phyloP scores from a whole-genome alignment of 164 flowering plant species.

The Umbilicus rupestris region DNA sequence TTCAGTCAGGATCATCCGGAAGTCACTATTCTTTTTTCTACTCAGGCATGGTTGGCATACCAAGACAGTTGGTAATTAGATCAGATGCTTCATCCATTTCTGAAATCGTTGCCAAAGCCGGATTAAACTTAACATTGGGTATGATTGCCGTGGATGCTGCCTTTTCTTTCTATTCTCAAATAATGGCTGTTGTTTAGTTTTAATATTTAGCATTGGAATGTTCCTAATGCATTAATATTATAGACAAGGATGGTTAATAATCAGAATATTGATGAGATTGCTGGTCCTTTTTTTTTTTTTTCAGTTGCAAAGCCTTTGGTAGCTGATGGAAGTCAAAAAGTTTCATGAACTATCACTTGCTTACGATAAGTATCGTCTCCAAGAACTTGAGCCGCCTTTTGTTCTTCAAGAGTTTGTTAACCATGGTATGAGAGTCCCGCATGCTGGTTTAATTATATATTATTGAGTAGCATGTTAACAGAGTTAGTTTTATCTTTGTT shows the following conservation, averaged over 20 bases:
- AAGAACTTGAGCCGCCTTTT: constrained; percentile 47
- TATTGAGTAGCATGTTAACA: neutral
- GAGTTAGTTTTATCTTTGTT: neutral
- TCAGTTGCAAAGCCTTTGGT: constrained; percentile 11
- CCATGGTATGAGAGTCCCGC: constrained; percentile 29
- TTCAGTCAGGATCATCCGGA: constrained; percentile 1
- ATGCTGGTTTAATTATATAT: neutral
- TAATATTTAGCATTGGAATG: neutral
- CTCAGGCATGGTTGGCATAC: constrained; percentile 3
- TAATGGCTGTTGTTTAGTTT: neutral
- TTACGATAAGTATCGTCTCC: constrained; percentile 39
- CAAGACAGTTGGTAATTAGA: constrained; percentile 3
- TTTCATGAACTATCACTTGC: constrained; percentile 58
- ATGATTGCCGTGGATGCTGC: neutral
- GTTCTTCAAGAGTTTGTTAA: constrained; percentile 58
- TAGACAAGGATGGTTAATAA: neutral
- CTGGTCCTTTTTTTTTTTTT: neutral
- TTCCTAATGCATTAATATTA: neutral
- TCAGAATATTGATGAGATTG: neutral
- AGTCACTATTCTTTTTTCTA: neutral
- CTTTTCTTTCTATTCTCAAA: neutral
- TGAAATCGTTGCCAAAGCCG: neutral
- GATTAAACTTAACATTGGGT: constrained; percentile 2
- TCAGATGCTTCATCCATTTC: neutral
- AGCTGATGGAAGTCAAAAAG: constrained; percentile 44